phyloP scores from a whole-genome alignment of 305 asterid species.

The Nicotiana rustica region DNA sequence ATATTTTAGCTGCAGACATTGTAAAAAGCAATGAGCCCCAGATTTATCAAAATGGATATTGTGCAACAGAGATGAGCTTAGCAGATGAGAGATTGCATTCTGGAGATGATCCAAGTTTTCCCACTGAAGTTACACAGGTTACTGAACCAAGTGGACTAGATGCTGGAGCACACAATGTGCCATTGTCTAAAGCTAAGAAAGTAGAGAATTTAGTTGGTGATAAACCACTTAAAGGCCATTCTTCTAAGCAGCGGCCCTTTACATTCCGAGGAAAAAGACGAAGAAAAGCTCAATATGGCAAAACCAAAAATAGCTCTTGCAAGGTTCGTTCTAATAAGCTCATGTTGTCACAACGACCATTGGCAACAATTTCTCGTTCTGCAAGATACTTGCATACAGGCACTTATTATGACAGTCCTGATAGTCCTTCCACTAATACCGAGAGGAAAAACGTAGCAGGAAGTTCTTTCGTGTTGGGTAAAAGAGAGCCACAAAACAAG shows the following conservation, averaged over 20 bases:
- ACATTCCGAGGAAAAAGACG: conserved; percentile 33
- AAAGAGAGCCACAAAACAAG: conserved; percentile 40
- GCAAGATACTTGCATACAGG: conserved; percentile 18
- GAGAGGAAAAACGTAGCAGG: conserved; percentile 37
- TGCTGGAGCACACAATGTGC: not conserved
- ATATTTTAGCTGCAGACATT: conserved; percentile 38
- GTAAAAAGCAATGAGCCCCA: conserved; percentile 39
- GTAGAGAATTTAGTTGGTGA: conserved; percentile 32
- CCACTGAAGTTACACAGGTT: conserved; percentile 24
- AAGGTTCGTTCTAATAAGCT: conserved; percentile 22
- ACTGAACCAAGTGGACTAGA: conserved; percentile 23
- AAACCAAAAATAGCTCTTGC: conserved; percentile 37
- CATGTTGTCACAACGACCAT: conserved; percentile 32
- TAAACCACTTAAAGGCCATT: not conserved
- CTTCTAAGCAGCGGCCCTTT: conserved; percentile 31
- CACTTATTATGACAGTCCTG: conserved; percentile 4
- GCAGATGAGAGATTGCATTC: conserved; percentile 39
- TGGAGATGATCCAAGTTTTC: conserved; percentile 39
- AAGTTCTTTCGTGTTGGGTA: conserved; percentile 41
- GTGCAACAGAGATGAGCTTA: conserved; percentile 42
- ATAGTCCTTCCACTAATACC: conserved; percentile 30
- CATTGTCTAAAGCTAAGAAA: conserved; percentile 30
- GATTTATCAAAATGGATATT: conserved; percentile 43
- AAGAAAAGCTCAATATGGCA: conserved; percentile 40
- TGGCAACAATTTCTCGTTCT: conserved; percentile 36